Base-by-base conservation (phyloP, 2,329 filamentous ascomycete genomes). In the Ophiocordyceps sinensis region DNA sequence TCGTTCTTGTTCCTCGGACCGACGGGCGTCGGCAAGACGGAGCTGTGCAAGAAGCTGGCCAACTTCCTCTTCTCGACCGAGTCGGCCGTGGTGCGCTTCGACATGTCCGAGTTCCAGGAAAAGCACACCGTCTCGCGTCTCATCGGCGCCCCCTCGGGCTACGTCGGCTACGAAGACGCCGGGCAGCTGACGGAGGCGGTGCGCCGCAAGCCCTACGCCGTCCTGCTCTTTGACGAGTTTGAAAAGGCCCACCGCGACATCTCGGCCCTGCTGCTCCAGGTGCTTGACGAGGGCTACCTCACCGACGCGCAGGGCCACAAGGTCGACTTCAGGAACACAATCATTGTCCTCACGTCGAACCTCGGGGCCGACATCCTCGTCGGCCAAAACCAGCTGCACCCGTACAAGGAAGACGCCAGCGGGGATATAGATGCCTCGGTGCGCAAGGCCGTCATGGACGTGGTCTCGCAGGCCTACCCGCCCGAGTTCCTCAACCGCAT, bases 1-100 rank as follows among this genome's bases (percentile, higher is more conserved):
- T 93, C 84, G 0, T 95, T 96, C 67, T 95, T 96, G 81, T 95
- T 96, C 73, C 73, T 96, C 4, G 91, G 91, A 0, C 91, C 91
- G 5, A 96, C 91, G 0, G 91, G 91, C 55, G 89, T 95, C 15
- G 91, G 91, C 43, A 98, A 96, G 67, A 98, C 91, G 3, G 88
- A 96, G 57, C 76, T 96, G 1, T 94, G 88, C 71, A 96, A 96
- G 70, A 89, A 93, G 58, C 80, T 98, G 51, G 91, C 91, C 2
- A 75, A 74, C 43, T 96, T 95, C 65, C 69, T 98, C 31, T 98
- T 96, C 64, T 91, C 84, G 1, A 94, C 86, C 2, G 85, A 94
- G 52, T 78, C 79, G 26, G 89, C 91, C 3, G 86, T 98, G 23
- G 77, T 95, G 29, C 76, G 91, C 29, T 96, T 96, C 60, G 91